Evolutionary conservation across 495 filamentous ascomycete species (phyloP), one percentile per base, ranked within the genome.

Genomic region (Neurospora sp.): DNA sequence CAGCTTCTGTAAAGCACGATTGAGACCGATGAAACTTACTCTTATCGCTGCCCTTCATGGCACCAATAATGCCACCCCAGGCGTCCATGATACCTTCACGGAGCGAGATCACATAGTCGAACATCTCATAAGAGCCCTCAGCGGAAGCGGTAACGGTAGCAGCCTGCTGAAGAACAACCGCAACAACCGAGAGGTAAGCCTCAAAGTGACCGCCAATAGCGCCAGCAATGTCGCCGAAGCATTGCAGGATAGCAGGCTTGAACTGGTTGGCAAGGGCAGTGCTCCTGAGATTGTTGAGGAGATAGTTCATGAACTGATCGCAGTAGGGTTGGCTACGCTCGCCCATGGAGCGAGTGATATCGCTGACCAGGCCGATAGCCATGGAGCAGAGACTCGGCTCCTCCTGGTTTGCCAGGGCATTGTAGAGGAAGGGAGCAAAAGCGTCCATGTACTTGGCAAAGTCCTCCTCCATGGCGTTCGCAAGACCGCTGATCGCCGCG

Each of bases 51-150:
- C 86, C 83, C 88, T 95, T 97, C 90, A 98, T 92, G 39, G 96
- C 93, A 79, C 94, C 88, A 74, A 99, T 92, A 69, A 95, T 94
- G 77, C 96, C 96, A 79, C 93, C 94, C 93, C 97, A 99, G 19
- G 96, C 96, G 88, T 99, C 96, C 92, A 98, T 97, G 73, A 98
- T 97, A 77, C 95, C 96, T 80, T 99, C 96, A 72, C 96, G 90
- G 70, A 99, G 88, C 19, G 94, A 96, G 74, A 96, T 88, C 74
- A 99, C 89, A 79, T 99, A 99, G 81, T 98, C 95, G 39, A 94
- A 88, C 91, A 97, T 96, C 77, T 99, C 96, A 73, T 93, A 94
- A 39, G 87, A 85, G 45, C 90, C 89, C 77, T 94, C 92, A 48
- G 87, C 83, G 70, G 85, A 86, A 42, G 90, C 88, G 11, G 91